Percentiles rank a stretch among this genome's conserved stretches.
phyloP scores from a whole-genome alignment of 208 protist genomes.

The Leishmania tarentolae region DNA sequence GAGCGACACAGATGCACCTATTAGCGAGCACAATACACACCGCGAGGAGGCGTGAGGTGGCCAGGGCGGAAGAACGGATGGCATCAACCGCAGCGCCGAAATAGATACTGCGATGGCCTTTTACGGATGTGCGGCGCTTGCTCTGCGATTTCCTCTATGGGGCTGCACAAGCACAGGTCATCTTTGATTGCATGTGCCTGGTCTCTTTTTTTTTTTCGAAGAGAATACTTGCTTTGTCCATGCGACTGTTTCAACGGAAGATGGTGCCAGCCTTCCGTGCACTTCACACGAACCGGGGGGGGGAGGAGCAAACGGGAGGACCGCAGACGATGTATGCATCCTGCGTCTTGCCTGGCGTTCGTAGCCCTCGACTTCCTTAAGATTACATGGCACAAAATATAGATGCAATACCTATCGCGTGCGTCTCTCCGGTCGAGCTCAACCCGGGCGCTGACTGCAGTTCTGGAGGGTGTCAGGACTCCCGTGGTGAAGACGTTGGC shows the following conservation, averaged over 20 bases:
- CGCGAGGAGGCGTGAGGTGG: neutral
- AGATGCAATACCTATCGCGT: neutral
- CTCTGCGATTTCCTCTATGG: neutral
- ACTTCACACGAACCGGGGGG: neutral
- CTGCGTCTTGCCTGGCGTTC: neutral
- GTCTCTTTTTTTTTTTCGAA: neutral
- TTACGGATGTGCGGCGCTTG: neutral
- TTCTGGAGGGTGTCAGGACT: neutral
- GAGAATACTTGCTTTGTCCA: neutral
- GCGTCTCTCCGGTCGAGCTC: neutral
- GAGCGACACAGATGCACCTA: too few relatives aligned
- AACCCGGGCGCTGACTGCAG: neutral
- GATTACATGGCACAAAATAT: neutral
- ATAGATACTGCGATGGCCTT: neutral
- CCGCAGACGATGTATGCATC: neutral
- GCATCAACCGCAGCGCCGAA: neutral
- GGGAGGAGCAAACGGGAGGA: neutral
- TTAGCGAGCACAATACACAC: neutral
- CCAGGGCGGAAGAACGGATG: neutral
- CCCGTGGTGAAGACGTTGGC: neutral
- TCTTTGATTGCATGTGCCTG: neutral
- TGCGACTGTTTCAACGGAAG: neutral
- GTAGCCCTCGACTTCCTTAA: neutral
- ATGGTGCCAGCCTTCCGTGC: neutral
- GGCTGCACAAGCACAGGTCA: neutral